Conservation (phyloP, 2,329 filamentous ascomycete genomes). For the Xylaria sp. region DNA sequence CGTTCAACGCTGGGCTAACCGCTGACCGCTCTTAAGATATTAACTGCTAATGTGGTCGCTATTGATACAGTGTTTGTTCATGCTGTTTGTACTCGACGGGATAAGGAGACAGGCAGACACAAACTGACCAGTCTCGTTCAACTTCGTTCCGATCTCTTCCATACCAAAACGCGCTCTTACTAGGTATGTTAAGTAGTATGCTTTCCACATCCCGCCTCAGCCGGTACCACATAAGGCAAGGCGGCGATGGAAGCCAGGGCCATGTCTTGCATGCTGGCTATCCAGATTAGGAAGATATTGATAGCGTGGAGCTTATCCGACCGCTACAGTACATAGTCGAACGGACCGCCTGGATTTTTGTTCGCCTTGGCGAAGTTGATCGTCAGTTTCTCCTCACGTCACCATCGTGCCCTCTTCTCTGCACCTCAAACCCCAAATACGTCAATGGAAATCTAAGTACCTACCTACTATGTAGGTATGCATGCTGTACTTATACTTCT, state of each 20-base stretch:
- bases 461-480: no score
- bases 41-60: background rate
- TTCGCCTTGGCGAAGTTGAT: slow-evolving; percentile 29
- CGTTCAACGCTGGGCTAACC: background rate
- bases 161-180: slow-evolving; percentile 22
- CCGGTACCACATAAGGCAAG: slow-evolving; percentile 34
- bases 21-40: background rate
- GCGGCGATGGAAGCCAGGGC: slow-evolving; percentile 22
- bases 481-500: background rate
- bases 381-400: slow-evolving; percentile 30
- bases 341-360: slow-evolving; percentile 20
- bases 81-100: background rate
- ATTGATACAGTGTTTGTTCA: background rate
- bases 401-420: slow-evolving; percentile 15
- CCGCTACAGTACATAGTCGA: slow-evolving; percentile 1
- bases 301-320: slow-evolving; percentile 26
- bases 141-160: background rate
- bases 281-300: slow-evolving; percentile 23
- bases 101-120: background rate
- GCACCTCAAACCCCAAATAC: slow-evolving; percentile 2
- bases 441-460: background rate
- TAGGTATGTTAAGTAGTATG: background rate
- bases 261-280: slow-evolving; percentile 34
- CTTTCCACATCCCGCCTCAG: slow-evolving; percentile 28
- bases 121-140: background rate